phyloP scores from a whole-genome alignment of 2,329 filamentous ascomycete species.

The Fusarium chaquense region DNA sequence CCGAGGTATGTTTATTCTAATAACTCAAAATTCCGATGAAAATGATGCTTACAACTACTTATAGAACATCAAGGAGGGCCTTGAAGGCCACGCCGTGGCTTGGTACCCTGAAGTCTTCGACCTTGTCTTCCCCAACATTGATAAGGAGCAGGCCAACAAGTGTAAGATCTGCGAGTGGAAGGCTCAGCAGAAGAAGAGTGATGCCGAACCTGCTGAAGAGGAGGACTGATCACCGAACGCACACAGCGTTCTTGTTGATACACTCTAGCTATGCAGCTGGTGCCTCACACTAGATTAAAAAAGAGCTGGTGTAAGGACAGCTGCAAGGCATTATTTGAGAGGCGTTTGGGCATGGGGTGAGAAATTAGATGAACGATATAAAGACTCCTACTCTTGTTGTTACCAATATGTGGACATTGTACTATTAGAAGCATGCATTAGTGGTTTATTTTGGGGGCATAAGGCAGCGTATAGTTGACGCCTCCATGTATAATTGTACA shows the following conservation, averaged over 20 bases:
- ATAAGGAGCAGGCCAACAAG: conserved; percentile 77
- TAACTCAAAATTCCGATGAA: background rate
- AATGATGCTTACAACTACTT: conserved; percentile 21
- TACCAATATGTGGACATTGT: conserved; percentile 45
- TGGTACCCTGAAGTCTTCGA: conserved; percentile 98
- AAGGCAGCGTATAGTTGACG: conserved; percentile 33
- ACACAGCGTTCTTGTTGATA: conserved; percentile 8
- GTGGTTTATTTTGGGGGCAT: conserved; percentile 33
- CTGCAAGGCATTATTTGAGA: conserved; percentile 40
- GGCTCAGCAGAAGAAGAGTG: conserved; percentile 58
- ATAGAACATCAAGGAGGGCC: conserved; percentile 97
- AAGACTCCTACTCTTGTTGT: conserved; percentile 50
- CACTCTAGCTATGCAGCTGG: conserved; percentile 8
- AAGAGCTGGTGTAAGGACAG: background rate
- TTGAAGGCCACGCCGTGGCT: conserved; percentile 88
- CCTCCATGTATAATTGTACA: conserved; percentile 46
- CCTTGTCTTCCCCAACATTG: conserved; percentile 86
- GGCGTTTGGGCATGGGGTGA: conserved; percentile 48
- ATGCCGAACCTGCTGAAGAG: conserved; percentile 53
- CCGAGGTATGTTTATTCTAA: conserved; percentile 76
- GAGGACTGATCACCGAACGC: conserved; percentile 48
- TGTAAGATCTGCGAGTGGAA: conserved; percentile 74
- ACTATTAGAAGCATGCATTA: conserved; percentile 49
- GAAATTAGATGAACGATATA: conserved; percentile 49
- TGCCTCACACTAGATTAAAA: background rate